Base-by-base conservation (phyloP, 2,329 filamentous ascomycete species). In the Pseudogymnoascus sp. region DNA sequence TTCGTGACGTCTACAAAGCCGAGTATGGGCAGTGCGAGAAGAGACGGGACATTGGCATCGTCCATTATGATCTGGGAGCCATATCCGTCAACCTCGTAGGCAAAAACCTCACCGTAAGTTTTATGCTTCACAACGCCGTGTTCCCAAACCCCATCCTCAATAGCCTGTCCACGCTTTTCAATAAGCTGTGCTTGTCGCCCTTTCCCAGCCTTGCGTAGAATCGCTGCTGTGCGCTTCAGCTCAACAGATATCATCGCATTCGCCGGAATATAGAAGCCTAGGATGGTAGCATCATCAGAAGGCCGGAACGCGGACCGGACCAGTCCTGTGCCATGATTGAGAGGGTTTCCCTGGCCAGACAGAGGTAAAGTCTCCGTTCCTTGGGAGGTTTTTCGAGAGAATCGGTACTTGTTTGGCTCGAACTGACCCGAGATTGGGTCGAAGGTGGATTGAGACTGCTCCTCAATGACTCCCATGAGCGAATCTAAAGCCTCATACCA, bases 191-290 rank as follows among this genome's bases (percentile, higher is more conserved):
- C 78, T 5, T 84, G 69, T 0, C 84, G 74, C 2, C 78, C 72
- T 57, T 88, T 67, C 35, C 69, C 83, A 1, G 80, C 83, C 5
- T 78, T 78, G 60, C 77, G 76, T n/a, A 97, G 81, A 17, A 95
- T 79, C 5, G 80, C 78, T 0, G 90, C 85, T 0, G 89, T 86
- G 41, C 89, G 86, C 65, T 86, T 84, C 26, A 99, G 79, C 74
- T 99, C 92, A 0, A 93, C 89, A 2, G 91, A 87, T 81, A 99
- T 96, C 87, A 96, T 93, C 24, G 94, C 94, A 71, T 99, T 99
- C 37, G 90, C 87, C 0, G 94, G 94, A 67, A 99, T 96, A 72
- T 96, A 90, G 78, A 91, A 99, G 47, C 92, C 92, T 2, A 99
- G 79, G 37, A 94, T 97, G 0, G 92, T 95, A 2, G 94, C 91